phyloP scores from a whole-genome alignment of 1,284 basidiomycete genomes.

The Porodaedalea pini region DNA sequence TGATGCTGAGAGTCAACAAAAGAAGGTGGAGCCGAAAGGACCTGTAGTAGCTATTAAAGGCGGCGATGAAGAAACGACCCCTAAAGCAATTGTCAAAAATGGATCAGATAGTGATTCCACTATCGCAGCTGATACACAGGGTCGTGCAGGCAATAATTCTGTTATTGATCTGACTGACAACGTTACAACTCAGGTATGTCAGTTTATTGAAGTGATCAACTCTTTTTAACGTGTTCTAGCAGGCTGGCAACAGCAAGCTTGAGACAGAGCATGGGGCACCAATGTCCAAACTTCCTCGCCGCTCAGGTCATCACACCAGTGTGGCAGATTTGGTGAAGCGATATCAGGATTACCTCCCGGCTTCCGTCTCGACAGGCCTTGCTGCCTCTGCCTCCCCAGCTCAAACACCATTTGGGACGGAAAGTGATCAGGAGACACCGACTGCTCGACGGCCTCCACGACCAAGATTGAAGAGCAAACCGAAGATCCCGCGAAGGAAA shows the following conservation, averaged over 20 bases:
- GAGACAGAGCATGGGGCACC: conserved; percentile 27
- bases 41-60: conserved; percentile 9
- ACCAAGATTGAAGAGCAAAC: conserved; percentile 44
- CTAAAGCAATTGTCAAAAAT: conserved; percentile 33
- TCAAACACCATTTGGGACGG: conserved; percentile 47
- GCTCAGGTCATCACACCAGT: conserved; percentile 52
- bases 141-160: conserved; percentile 29
- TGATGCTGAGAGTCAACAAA: conserved; percentile 37
- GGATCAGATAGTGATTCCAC: conserved; percentile 86
- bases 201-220: not conserved
- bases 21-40: not conserved
- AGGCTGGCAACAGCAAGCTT: not conserved
- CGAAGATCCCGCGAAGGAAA: conserved; percentile 44
- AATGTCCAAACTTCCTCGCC: conserved; percentile 69
- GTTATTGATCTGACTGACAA: conserved; percentile 21
- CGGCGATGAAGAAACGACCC: conserved; percentile 19
- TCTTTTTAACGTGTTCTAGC: conserved; percentile 16
- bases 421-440: conserved; percentile 62
- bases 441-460: conserved; percentile 39
- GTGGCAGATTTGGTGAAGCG: conserved; percentile 85
- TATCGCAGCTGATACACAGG: conserved; percentile 66
- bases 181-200: conserved; percentile 28
- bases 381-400: conserved; percentile 65
- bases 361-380: conserved; percentile 67
- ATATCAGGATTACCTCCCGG: conserved; percentile 73